Conservation (phyloP, 306 rosid species). For the Leucaena leucocephala region DNA sequence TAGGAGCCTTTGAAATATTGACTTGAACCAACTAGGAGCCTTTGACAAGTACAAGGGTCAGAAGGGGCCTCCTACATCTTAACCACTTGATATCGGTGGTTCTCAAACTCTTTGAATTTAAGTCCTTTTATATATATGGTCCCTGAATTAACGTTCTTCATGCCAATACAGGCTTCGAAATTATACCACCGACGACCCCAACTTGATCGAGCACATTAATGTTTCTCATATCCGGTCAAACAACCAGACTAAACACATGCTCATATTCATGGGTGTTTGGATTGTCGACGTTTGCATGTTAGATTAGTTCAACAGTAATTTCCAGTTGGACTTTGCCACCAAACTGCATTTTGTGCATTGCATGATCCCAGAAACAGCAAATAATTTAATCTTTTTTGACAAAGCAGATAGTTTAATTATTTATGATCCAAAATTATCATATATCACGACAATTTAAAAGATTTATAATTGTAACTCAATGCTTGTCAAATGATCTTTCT, state of each 20-base stretch:
- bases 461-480: not conserved
- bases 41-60: constrained; percentile 2
- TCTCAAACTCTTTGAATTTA: not conserved
- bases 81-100: not conserved
- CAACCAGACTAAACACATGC: constrained; percentile 36
- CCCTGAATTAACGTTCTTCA: not conserved
- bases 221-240: constrained; percentile 35
- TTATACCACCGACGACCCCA: not conserved
- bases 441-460: not conserved
- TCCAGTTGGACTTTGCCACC: not conserved
- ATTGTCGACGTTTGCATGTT: not conserved
- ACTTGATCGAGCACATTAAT: not conserved
- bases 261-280: not conserved
- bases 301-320: not conserved
- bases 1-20: not conserved
- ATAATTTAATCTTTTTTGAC: not conserved
- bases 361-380: constrained; percentile 47
- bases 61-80: not conserved
- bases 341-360: constrained; percentile 26
- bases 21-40: not conserved
- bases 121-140: constrained; percentile 2
- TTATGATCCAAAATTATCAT: not conserved
- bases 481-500: not conserved
- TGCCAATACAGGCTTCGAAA: not conserved
- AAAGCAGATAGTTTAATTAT: not conserved